Evolutionary conservation across 202 grass and related monocot species (phyloP), one percentile per base, ranked within the genome.

Genomic region (Carex arenaria): DNA sequence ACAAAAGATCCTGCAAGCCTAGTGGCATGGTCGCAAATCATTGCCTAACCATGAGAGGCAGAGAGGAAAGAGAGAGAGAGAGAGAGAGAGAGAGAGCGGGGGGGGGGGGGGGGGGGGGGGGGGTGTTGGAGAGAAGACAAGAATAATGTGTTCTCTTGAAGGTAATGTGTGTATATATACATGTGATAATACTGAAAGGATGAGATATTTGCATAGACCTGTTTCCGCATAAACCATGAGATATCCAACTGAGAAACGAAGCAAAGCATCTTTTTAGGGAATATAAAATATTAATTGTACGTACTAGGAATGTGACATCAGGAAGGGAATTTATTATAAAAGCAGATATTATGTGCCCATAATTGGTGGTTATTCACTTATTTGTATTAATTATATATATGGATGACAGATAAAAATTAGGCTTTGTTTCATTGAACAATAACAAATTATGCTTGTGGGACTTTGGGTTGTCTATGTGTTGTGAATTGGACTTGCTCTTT

Each of bases 1-100:
- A 99, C 30, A 94, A 86, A 80, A 99, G 93, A 83, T 86, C 91
- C 57, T 65, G 22, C 76, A 87, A 82, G 81, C 87, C 91, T 89
- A 84, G 82, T 78, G 85, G 87, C 89, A 91, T 91, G 70, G 82
- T 47, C 60, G 22, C 64, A 43, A 81, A 61, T 67, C 64, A 68
- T 55, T 78, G 26, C 84, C 20, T 43, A 65, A 43, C 64, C 55
- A 61, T 74, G 78, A 72, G 53, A 86, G 85, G 45, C 17, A 5
- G 40, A 71, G n/a, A 45, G 4, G 28, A 34, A 7, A 67, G 2
- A 2, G 5, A 67, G 19, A 49, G 9, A 19, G 36, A 43, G 19
- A 61, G 59, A 61, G n/a, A 3, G 42, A 3, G n/a, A 19, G n/a
- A 8, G 40, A 8, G 6, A 8, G 59, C 19, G 56, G 18, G 77